Base-by-base conservation (phyloP, 768 basidiomycete genomes). In the Coprinellus micaceus region DNA sequence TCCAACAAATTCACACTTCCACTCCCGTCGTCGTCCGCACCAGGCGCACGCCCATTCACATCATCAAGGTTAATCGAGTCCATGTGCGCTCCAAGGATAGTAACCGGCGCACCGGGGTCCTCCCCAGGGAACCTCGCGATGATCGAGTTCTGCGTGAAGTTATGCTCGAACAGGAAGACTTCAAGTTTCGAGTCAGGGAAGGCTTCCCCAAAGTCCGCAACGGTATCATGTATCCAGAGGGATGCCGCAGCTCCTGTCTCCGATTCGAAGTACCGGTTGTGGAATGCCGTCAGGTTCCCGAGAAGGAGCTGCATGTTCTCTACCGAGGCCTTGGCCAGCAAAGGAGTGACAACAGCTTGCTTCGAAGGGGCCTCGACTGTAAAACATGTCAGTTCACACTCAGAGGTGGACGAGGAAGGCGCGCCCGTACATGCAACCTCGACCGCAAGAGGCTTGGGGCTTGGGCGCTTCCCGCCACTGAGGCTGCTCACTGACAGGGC, bases 21-120 rank as follows among this genome's bases (percentile, higher is more conserved):
- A 24, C 71, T 74, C 15, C 77, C 79, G 55, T 78, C 76, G 58
- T 79, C 79, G 54, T 80, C 80, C 1, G 76, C 76, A 30, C 80
- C 80, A 19, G 77, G 77, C 4, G 76, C 75, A 19, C 74, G 74
- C n/a, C 73, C 72, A 25, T 43, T 21, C 19, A 58, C 64, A 3
- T 69, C 64, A 21, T 55, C 69, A 21, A 58, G 64, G 58, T 74
- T 73, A 58, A 72, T 69, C 0, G 71, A 76, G 57, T 77, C 76
- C 60, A 75, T 71, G 56, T 77, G 76, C 11, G 69, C 70, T 11
- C 70, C 75, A 41, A 77, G 53, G 51, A 77, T 71, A 25, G 70
- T 69, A 28, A 68, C 60, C 12, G 73, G 71, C 7, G 58, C 58
- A 10, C 50, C 54, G 21, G 63, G 53, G n/a, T 61, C 57, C 1